These are phyloP conservation scores for Coemansia sp. DNA, from an alignment of 371 early-diverging fungal genomes.

Conservation along the genomic window DNA sequence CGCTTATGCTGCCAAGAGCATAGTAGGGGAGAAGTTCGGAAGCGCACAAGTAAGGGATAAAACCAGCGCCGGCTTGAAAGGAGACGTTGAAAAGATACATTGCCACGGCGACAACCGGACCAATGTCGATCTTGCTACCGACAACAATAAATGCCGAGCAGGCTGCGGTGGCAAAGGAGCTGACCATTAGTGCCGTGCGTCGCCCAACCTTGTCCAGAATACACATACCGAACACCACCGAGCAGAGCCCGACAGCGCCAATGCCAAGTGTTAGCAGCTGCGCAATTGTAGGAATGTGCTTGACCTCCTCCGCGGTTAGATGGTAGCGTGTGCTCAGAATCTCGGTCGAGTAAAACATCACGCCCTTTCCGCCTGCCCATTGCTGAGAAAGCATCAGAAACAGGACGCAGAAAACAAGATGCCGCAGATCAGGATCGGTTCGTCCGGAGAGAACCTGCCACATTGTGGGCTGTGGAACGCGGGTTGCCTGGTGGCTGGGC, in stretches of 20 bases:
- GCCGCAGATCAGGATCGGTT: conserved; percentile 41
- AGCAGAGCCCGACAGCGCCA: conserved; percentile 55
- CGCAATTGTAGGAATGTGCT: conserved; percentile 45
- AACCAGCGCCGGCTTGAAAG: conserved; percentile 80
- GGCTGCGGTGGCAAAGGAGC: conserved; percentile 57
- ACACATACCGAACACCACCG: conserved; percentile 56
- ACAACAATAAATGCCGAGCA: conserved; percentile 61
- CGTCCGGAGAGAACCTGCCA: conserved; percentile 48
- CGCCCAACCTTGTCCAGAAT: conserved; percentile 77
- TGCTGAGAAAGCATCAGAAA: conserved; percentile 76
- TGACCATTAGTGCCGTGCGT: conserved; percentile 66
- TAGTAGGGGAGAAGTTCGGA: conserved; percentile 69
- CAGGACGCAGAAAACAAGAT: conserved; percentile 52
- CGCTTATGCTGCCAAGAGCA: conserved; percentile 65
- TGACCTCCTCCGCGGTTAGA: conserved; percentile 19
- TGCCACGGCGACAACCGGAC: conserved; percentile 62
- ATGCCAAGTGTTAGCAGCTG: conserved; percentile 56
- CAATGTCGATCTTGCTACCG: conserved; percentile 54
- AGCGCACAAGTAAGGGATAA: conserved; percentile 73
- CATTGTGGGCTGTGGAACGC: conserved; percentile 23
- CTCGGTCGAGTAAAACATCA: conserved; percentile 75
- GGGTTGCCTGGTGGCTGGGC: background rate
- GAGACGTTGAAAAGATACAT: conserved; percentile 73
- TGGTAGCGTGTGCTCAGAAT: conserved; percentile 53
- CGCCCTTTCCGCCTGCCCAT: conserved; percentile 82